These are phyloP conservation scores for Tolypocladium capitatum DNA, from an alignment of 2,329 filamentous ascomycete genomes.

Conservation along the genomic window DNA sequence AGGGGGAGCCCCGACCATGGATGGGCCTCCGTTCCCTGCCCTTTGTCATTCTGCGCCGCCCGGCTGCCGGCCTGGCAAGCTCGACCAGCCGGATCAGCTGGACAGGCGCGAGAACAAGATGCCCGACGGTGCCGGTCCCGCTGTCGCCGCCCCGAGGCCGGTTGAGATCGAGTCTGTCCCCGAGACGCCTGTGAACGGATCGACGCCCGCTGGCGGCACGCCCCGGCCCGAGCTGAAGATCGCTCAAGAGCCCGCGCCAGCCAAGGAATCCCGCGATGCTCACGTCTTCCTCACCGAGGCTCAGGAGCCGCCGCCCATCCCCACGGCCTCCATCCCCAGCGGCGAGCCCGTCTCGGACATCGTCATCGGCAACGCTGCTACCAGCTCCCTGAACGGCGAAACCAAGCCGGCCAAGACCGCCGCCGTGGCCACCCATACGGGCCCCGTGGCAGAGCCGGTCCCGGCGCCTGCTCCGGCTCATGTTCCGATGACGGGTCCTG, in stretches of 20 bases:
- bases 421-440: constrained; percentile 2
- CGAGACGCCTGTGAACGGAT: constrained; percentile 21
- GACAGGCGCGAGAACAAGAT: constrained; percentile 6
- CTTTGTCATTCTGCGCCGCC: constrained; percentile 7
- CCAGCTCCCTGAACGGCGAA: constrained; percentile 8
- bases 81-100: neutral
- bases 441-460: constrained; percentile 1
- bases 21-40: constrained; percentile 4
- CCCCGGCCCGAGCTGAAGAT: constrained; percentile 22
- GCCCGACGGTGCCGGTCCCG: constrained; percentile 7
- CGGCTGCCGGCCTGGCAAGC: constrained; percentile 7
- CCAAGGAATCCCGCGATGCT: constrained; percentile 13
- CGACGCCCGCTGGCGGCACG: constrained; percentile 21
- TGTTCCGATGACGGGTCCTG: neutral
- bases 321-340: constrained; percentile 9
- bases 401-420: constrained; percentile 4
- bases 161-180: constrained; percentile 22
- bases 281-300: constrained; percentile 12
- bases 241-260: constrained; percentile 12
- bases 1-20: constrained; percentile 13
- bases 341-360: constrained; percentile 4
- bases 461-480: constrained; percentile 4
- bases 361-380: neutral
- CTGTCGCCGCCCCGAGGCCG: constrained; percentile 14
- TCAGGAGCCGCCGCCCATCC: constrained; percentile 9